A percentile compares a stretch with the other conserved stretches of the same genome.
phyloP scores from a whole-genome alignment of 176 grass and related monocot genomes.

The Musa acuminata region DNA sequence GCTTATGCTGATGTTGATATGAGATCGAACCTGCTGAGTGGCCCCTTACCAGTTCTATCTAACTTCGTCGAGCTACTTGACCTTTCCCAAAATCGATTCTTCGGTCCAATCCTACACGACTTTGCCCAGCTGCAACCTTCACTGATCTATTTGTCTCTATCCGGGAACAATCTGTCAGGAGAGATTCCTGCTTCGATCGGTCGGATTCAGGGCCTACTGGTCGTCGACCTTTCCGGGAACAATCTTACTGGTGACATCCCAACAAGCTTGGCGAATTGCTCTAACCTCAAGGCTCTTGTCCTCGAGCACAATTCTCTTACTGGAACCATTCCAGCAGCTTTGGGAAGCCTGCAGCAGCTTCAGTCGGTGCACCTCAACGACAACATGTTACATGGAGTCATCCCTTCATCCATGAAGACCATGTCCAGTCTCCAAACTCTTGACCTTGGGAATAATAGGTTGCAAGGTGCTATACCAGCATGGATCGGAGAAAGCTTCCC shows the following conservation, averaged over 20 bases:
- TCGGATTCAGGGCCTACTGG: neutral
- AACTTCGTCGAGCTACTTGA: neutral
- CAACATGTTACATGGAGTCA: conserved; percentile 22
- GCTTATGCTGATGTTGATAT: neutral
- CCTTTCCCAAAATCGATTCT: conserved; percentile 30
- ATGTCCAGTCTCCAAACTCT: conserved; percentile 17
- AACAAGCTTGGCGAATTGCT: neutral
- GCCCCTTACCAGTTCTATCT: conserved; percentile 26
- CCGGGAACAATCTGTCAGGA: conserved; percentile 5
- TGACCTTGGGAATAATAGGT: conserved; percentile 30
- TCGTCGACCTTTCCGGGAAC: neutral
- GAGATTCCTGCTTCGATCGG: neutral
- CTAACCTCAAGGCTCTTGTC: conserved; percentile 1
- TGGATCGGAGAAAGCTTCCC: conserved; percentile 23
- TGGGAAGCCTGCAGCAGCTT: conserved; percentile 4
- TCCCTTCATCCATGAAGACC: conserved; percentile 23
- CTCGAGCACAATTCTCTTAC: conserved; percentile 19
- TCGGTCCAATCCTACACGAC: conserved; percentile 11
- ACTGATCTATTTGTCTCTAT: neutral
- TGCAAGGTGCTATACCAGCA: conserved; percentile 24
- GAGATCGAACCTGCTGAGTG: conserved; percentile 20
- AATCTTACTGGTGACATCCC: conserved; percentile 4
- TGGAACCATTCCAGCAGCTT: conserved; percentile 27
- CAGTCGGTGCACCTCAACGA: conserved; percentile 15
- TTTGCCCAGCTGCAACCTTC: neutral